Evolutionary conservation across 768 basidiomycete species (phyloP).

Genomic region (Paxillus ammoniavirescens): DNA sequence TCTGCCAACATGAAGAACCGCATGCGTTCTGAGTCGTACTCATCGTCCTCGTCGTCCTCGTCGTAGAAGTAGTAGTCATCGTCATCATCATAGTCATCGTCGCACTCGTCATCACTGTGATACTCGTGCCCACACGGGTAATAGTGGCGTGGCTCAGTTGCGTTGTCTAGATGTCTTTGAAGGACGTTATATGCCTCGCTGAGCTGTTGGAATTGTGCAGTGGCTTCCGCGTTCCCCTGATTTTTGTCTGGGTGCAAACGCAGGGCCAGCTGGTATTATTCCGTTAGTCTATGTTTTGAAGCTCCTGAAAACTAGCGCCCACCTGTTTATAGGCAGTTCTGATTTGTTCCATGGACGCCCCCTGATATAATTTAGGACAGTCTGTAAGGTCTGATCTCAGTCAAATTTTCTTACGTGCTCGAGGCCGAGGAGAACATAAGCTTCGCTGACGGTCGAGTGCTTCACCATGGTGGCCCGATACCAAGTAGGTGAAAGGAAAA

Average conservation of each 20-base stretch:
- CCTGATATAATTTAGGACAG: slow-evolving; percentile 38
- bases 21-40: slow-evolving; percentile 33
- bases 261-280: slow-evolving; percentile 49
- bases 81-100: slow-evolving; percentile 29
- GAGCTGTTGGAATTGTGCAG: slow-evolving; percentile 65
- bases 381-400: not conserved
- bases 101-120: slow-evolving; percentile 41
- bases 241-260: slow-evolving; percentile 80
- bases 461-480: slow-evolving; percentile 32
- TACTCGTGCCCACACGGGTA: slow-evolving; percentile 13
- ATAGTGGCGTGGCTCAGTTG: slow-evolving; percentile 22
- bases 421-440: slow-evolving; percentile 48
- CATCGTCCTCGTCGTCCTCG: slow-evolving; percentile 22
- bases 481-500: slow-evolving; percentile 5
- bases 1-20: slow-evolving; percentile 46
- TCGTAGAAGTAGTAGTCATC: slow-evolving; percentile 30
- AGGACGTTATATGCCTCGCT: slow-evolving; percentile 68
- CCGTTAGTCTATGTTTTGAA: not conserved
- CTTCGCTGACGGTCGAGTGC: slow-evolving; percentile 35
- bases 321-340: slow-evolving; percentile 72
- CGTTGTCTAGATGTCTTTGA: slow-evolving; percentile 49
- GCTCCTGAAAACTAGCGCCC: slow-evolving; percentile 8
- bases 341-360: slow-evolving; percentile 58
- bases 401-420: slow-evolving; percentile 40
- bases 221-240: slow-evolving; percentile 60